Evolutionary conservation across 2,329 filamentous ascomycete species (phyloP), one percentile per base, ranked within the genome.

Genomic region (Trematosphaeria pertusa): DNA sequence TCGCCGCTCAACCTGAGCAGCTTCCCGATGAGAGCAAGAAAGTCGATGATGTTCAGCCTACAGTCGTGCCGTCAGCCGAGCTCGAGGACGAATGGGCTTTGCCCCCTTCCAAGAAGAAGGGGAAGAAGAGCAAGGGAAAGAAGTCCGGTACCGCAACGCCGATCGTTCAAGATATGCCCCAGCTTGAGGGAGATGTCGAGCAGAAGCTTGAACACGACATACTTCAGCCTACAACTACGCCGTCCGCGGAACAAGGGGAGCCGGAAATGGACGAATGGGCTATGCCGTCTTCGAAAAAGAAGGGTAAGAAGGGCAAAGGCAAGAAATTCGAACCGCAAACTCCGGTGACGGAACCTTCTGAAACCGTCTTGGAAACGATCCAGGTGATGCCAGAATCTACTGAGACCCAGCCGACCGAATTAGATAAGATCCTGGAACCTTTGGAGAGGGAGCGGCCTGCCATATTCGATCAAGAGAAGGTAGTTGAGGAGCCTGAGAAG

Each of bases 31-130:
- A 18, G 14, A 40, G n/a, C 5, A 20, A 31, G 19, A 12, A 34
- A 18, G 30, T 26, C 14, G 20, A 48, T 28, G 44, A 31, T 17
- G 9, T 37, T 26, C 21, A 50, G 18, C 33, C 38, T 20, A 22
- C 21, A 10, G 15, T n/a, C 8, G 35, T 9, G 9, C 37, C 33
- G 6, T 19, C 26, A 28, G 38, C 24, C 9, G 37, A 46, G 17
- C 38, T 28, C 17, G 33, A 41, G 11, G 41, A 52, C n/a, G 51
- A 54, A 8, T 26, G 19, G 30, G 32, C 37, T 18, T 7, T 38
- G 11, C 26, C 46, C 12, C 41, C 46, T 1, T 51, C 46, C 3
- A 59, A 59, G 54, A 65, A 62, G 36, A 62, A 61, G 44, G 54
- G 54, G 31, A 58, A 59, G 34, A 57, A 57, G 35, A 49, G 22